Base-by-base conservation (phyloP, 352 stramenopile species). In the Phytophthora quininea region DNA sequence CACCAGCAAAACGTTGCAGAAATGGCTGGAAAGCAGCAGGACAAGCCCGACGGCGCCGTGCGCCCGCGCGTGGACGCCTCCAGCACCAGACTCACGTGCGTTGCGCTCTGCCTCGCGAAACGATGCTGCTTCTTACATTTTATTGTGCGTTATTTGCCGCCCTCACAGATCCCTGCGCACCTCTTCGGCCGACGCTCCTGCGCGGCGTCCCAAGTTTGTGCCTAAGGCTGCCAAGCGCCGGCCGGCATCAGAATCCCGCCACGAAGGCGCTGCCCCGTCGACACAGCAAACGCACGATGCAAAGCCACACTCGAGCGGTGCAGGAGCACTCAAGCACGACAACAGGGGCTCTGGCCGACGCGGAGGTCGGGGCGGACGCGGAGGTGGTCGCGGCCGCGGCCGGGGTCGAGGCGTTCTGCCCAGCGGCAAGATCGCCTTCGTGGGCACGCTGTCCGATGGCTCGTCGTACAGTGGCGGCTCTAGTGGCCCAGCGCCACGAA, bases 131-230 rank as follows among this genome's bases (percentile, higher is more conserved):
- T 7, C 3, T 0, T 67, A 1, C 27, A 32, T 19, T n/a, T 37
- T 5, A 12, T 47, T 24, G 15, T 45, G 29, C 59, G 58, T 65
- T 30, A 11, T 35, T 14, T n/a, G 10, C 46, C 65, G n/a, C n/a
- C 15, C 49, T 5, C 24, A 31, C 51, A 93, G 85, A 32, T 93
- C 85, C 14, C 69, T 93, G 2, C 83, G 85, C 40, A 86, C 72
- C 3, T 24, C 19, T 24, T 69, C 79, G 30, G 61, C 58, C 1
- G 74, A 82, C 33, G 54, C 73, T 1, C 63, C 78, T 50, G 66
- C 76, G 14, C 82, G 85, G 10, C 79, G 83, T 24, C 85, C 82
- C 43, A 93, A 94, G 77, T 94, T 94, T 59, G 82, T 92, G 4
- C 86, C 86, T 4, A 94, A 92, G 65, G 84, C 81, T 45, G 76